Evolutionary conservation across 257 asterid species (phyloP).

Genomic region (Gardenia jasminoides): DNA sequence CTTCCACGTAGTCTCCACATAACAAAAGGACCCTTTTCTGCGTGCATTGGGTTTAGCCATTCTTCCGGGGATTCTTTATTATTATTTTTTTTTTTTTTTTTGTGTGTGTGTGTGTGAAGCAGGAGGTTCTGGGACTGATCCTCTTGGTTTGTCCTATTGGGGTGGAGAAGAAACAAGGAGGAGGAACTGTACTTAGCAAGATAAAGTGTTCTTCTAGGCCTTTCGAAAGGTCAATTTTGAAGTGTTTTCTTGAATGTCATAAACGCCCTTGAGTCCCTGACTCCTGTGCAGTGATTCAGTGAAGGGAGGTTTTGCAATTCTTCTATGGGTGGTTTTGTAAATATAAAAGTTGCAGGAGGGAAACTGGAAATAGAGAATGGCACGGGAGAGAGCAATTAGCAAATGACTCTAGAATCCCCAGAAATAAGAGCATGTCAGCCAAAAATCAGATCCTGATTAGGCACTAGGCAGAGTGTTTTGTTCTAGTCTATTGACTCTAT

Average conservation of each 20-base stretch:
- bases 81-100: no score
- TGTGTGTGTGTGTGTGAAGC: conserved; percentile 33
- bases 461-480: neutral
- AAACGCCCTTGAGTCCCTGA: neutral
- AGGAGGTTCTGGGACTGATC: conserved; percentile 27
- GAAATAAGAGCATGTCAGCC: neutral
- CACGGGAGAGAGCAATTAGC: neutral
- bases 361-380: no score
- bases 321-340: neutral
- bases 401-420: no score
- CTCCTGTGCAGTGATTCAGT: no score
- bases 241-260: neutral
- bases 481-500: no score
- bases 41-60: conserved; percentile 28
- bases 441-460: neutral
- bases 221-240: no score
- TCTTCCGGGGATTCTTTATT: neutral
- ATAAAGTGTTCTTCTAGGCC: no score
- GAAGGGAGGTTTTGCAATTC: neutral
- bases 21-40: conserved; percentile 72
- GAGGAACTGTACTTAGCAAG: neutral
- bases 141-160: neutral
- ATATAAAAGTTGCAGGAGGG: no score
- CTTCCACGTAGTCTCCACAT: conserved; percentile 91
- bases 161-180: neutral